Base-by-base conservation (phyloP, 345 rosid genomes). In the Moringa oleifera region DNA sequence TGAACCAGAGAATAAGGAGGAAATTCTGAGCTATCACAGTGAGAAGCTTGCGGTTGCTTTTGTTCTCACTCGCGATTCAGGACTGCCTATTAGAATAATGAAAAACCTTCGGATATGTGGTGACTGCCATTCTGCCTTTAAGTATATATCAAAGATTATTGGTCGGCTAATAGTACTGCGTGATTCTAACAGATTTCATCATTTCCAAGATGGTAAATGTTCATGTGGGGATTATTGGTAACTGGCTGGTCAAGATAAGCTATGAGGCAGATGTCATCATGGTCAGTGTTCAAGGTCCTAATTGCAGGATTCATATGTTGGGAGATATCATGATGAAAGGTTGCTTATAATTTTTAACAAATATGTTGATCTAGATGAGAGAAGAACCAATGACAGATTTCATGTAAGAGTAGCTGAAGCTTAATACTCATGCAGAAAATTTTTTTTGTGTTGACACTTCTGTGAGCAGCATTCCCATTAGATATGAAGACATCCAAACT, bases 131-230 rank as follows among this genome's bases (percentile, higher is more conserved):
- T 67, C 81, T 57, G 92, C 91, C 28, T 85, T 92, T 68, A 92
- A 85, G 75, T 87, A 79, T 55, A 87, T 92, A 66, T 89, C 98
- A 16, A 84, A 79, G 80, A 76, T 85, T 45, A 87, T 74, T 31
- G 76, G 76, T 20, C 76, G 93, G 62, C 64, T 31, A 68, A 87
- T 92, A 58, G 80, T 89, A 22, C 25, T 92, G 19, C 75, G 98
- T 70, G 98, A 92, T 67, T 87, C 95, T 0, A 85, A 77, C 77
- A 79, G 98, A 74, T 92, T 92, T 77, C 98, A 92, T 83, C 96
- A 92, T 72, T 92, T 92, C 58, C 66, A 73, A 57, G 81, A 80
- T 20, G 96, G 98, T 19, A 73, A 66, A 41, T 89, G 98, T 71
- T 87, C 95, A 0, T 89, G 98, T 63, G 75, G 70, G 54, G 96